phyloP scores from a whole-genome alignment of 768 basidiomycete species.

The Boletus sp. region DNA sequence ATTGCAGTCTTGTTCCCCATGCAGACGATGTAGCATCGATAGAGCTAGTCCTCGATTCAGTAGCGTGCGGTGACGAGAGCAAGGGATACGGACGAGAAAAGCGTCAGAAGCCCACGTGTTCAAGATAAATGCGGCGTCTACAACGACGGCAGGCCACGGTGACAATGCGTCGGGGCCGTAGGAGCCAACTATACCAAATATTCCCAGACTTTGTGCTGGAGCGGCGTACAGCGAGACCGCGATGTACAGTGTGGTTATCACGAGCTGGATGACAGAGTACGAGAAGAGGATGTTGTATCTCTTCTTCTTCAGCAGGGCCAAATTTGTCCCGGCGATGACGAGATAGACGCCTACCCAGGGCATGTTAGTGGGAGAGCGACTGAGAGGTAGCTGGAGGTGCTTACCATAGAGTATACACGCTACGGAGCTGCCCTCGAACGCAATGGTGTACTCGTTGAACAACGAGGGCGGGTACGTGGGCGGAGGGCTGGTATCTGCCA shows the following conservation, averaged over 20 bases:
- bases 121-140: conserved; percentile 8
- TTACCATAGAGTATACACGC: conserved; percentile 20
- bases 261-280: conserved; percentile 14
- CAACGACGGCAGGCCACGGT: conserved; percentile 15
- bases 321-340: conserved; percentile 8
- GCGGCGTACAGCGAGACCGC: conserved; percentile 18
- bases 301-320: conserved; percentile 14
- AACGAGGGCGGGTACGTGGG: conserved; percentile 7
- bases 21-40: conserved; percentile 24
- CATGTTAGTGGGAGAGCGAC: not conserved
- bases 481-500: conserved; percentile 14
- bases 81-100: conserved; percentile 18
- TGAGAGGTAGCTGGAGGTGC: not conserved
- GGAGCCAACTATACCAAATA: conserved; percentile 9
- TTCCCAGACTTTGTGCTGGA: conserved; percentile 7
- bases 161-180: conserved; percentile 11
- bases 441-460: conserved; percentile 20
- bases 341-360: conserved; percentile 13
- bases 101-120: conserved; percentile 24
- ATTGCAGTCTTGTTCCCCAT: not conserved
- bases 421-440: conserved; percentile 19
- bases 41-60: conserved; percentile 11
- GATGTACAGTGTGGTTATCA: conserved; percentile 18
- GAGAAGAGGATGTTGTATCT: conserved; percentile 13
- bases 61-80: fast-evolving